Evolutionary conservation across 805 yeast species (phyloP), one percentile per base, ranked within the genome.

Genomic region (Myxozyma neotropica): DNA sequence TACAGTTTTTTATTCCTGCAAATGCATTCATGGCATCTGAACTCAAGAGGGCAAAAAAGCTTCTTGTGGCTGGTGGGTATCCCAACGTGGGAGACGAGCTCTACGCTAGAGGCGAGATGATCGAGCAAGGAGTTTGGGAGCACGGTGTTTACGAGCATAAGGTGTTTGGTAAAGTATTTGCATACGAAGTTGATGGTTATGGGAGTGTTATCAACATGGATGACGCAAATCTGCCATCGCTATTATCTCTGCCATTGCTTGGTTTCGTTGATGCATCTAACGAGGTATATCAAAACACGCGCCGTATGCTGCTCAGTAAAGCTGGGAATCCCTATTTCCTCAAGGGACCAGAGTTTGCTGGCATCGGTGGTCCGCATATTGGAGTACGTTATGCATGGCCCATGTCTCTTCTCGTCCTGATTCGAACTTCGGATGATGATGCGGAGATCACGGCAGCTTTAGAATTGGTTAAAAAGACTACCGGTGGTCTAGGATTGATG

Each of bases 311-410:
- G 10, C 74, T 89, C 23, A 78, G 84, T 1, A 82, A 81, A 56
- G 67, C 73, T 4, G 94, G 94, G 0, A 90, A 90, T 70, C 96
- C 97, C 0, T 90, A 88, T 72, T 90, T 75, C 67, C 74, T 88
- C 44, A 71, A 74, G 42, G 96, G 96, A 0, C 66, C 68, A 3
- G 73, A 72, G 63, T 87, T 91, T 69, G 78, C 80, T 65, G 96
- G 96, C 0, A 81, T 91, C 61, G 96, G 97, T 0, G 96, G 96
- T 0, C 97, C 97, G 0, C 97, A 90, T 71, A 82, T 90, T 43
- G 96, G 96, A 1, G 79, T 87, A 23, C 75, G 78, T 21, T 79
- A 85, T 70, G 96, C 95, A 0, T 90, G 97, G 97, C 96, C 96
- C 13, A 87, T 90, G 96, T 83, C 91, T 35, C 74, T 87, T n/a